Conservation (phyloP, 345 rosid species). For the Salix exigua region DNA sequence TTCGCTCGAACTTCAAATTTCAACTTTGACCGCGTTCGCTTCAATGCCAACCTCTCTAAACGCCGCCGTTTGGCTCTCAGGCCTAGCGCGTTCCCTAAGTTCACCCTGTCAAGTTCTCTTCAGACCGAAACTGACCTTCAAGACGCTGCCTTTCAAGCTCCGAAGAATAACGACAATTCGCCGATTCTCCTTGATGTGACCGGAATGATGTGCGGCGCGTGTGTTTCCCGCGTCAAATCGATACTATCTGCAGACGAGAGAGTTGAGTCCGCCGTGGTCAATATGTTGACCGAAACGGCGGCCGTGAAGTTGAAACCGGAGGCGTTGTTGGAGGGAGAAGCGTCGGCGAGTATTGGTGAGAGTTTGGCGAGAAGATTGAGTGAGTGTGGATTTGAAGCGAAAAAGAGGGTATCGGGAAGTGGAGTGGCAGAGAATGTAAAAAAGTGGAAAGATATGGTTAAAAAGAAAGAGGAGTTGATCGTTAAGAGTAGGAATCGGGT, state of each 20-base stretch:
- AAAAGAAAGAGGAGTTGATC: slow-evolving; percentile 74
- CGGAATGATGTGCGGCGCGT: slow-evolving; percentile 96
- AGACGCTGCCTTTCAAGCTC: slow-evolving; percentile 12
- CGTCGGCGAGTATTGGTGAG: slow-evolving; percentile 42
- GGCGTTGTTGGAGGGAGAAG: slow-evolving; percentile 21
- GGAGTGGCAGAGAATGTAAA: slow-evolving; percentile 74
- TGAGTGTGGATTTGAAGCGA: slow-evolving; percentile 76
- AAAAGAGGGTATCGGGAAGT: slow-evolving; percentile 64
- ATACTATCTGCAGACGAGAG: slow-evolving; percentile 65
- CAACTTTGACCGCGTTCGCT: slow-evolving; percentile 12
- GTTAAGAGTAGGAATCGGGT: slow-evolving; percentile 76
- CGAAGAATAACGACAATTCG: slow-evolving; percentile 21
- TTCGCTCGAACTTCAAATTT: slow-evolving; percentile 13
- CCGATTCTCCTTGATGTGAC: slow-evolving; percentile 66
- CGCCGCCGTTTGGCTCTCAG: slow-evolving; percentile 19
- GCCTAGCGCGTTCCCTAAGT: slow-evolving; percentile 16
- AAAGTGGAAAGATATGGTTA: slow-evolving; percentile 74
- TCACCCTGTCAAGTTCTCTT: slow-evolving; percentile 43
- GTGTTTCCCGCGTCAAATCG: slow-evolving; percentile 80
- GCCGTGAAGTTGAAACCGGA: slow-evolving; percentile 61
- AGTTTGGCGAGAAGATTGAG: slow-evolving; percentile 65
- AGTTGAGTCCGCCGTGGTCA: slow-evolving; percentile 83
- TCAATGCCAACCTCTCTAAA: slow-evolving; percentile 8
- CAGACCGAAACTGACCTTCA: slow-evolving; percentile 39
- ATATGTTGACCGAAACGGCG: slow-evolving; percentile 84